Conservation (phyloP, 257 asterid species). For the Scutellaria barbata region DNA sequence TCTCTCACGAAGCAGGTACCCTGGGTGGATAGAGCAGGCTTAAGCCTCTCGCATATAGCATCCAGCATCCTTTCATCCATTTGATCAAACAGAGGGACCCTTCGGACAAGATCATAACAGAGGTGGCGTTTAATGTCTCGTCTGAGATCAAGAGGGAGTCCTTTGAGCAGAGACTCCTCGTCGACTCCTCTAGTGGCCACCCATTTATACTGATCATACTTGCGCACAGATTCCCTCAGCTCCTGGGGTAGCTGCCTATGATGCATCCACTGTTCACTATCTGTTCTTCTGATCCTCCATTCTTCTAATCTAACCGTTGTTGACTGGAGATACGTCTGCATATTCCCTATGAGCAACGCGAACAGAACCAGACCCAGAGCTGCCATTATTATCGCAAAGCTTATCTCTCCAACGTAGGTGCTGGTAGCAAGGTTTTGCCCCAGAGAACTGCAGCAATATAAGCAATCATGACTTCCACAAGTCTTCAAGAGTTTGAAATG, state of each 20-base stretch:
- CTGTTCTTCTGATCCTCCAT: constrained; percentile 90
- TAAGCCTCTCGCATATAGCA: constrained; percentile 94
- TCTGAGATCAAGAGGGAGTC: constrained; percentile 91
- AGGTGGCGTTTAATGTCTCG: constrained; percentile 96
- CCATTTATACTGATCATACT: constrained; percentile 95
- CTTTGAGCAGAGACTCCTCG: constrained; percentile 76
- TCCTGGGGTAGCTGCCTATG: constrained; percentile 95
- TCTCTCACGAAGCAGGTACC: constrained; percentile 84
- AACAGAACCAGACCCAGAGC: constrained; percentile 85
- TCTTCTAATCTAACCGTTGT: constrained; percentile 92
- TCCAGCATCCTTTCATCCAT: constrained; percentile 94
- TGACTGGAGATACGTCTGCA: constrained; percentile 98
- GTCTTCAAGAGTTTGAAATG: constrained; percentile 22
- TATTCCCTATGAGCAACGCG: constrained; percentile 90
- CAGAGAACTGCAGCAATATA: constrained; percentile 63
- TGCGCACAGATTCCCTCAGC: constrained; percentile 78
- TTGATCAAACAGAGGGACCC: constrained; percentile 94
- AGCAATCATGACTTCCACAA: neutral
- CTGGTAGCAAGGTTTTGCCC: constrained; percentile 88
- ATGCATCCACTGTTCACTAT: constrained; percentile 97
- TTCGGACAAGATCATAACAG: constrained; percentile 90
- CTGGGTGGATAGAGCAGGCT: constrained; percentile 79
- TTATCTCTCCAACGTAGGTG: constrained; percentile 78
- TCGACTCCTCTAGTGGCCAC: constrained; percentile 93
- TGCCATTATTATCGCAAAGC: constrained; percentile 77